Percentiles rank a stretch among this genome's conserved stretches.
Evolutionary conservation across 805 yeast genomes (phyloP).

Genomic region (Geotrichum ghanense): DNA sequence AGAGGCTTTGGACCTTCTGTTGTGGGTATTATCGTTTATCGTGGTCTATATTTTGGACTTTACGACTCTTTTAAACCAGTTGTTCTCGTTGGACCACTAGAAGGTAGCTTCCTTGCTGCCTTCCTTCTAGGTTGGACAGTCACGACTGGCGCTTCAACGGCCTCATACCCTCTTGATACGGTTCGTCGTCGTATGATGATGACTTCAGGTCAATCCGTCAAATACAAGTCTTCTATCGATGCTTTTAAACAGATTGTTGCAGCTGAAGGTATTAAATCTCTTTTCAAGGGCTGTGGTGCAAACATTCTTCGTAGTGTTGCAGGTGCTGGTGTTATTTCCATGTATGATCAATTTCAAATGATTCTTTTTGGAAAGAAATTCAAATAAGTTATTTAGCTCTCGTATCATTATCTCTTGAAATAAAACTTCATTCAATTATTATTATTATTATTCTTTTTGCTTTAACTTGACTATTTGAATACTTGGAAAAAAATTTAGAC

Average conservation of each 20-base stretch:
- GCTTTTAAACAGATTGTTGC: constrained; percentile 87
- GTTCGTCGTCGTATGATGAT: constrained; percentile 99
- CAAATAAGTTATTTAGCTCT: constrained; percentile 15
- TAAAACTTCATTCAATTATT: too few species aligned
- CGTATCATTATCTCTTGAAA: too few species aligned
- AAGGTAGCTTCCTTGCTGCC: constrained; percentile 90
- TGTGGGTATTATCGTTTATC: constrained; percentile 52
- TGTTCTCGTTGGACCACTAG: constrained; percentile 85
- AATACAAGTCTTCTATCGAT: constrained; percentile 91
- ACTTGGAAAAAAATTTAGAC: too few species aligned
- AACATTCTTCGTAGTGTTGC: constrained; percentile 99
- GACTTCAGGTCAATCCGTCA: constrained; percentile 98
- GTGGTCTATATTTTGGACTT: constrained; percentile 62
- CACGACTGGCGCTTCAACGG: constrained; percentile 97
- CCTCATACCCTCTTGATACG: constrained; percentile 98
- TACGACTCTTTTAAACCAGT: constrained; percentile 95
- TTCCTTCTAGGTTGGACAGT: constrained; percentile 96
- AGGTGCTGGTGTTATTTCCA: constrained; percentile 98
- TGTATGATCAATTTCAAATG: constrained; percentile 94
- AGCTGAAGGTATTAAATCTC: constrained; percentile 85
- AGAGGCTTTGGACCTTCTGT: constrained; percentile 99
- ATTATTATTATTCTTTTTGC: too few species aligned
- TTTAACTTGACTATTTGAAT: too few species aligned
- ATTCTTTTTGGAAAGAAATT: constrained; percentile 94
- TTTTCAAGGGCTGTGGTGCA: constrained; percentile 99